These are phyloP conservation scores for Logfia minima DNA, from an alignment of 129 eudicot species.

Conservation along the genomic window DNA sequence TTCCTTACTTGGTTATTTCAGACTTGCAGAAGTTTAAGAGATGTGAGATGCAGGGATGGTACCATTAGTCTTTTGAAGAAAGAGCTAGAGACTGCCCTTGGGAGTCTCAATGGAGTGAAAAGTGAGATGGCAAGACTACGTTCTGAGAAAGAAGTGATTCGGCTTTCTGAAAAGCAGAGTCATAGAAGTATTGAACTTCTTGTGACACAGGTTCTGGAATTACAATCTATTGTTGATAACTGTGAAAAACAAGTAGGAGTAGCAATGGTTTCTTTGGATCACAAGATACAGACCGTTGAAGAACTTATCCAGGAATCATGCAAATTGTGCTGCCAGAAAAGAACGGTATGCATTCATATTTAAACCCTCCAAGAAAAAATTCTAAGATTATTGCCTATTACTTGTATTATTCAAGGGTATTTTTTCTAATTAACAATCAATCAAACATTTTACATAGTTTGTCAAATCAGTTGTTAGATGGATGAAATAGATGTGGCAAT, in stretches of 20 bases:
- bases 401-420: neutral
- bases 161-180: slow-evolving; percentile 46
- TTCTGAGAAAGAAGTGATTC: slow-evolving; percentile 48
- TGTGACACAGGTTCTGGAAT: slow-evolving; percentile 39
- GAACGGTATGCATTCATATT: slow-evolving; percentile 49
- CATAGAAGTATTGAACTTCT: slow-evolving; percentile 43
- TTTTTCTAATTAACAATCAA: slow-evolving; percentile 15
- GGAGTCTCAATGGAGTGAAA: slow-evolving; percentile 73
- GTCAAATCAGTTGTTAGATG: neutral
- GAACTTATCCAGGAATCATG: slow-evolving; percentile 43
- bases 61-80: slow-evolving; percentile 58
- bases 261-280: slow-evolving; percentile 50
- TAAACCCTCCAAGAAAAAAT: neutral
- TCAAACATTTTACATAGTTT: neutral
- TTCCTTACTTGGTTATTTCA: slow-evolving; percentile 43
- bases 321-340: slow-evolving; percentile 52
- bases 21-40: slow-evolving; percentile 50
- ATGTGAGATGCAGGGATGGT: slow-evolving; percentile 41
- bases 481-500: slow-evolving; percentile 11
- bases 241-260: slow-evolving; percentile 50
- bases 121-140: slow-evolving; percentile 52
- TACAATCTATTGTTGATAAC: slow-evolving; percentile 42
- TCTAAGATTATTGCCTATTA: neutral
- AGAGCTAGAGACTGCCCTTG: slow-evolving; percentile 78
- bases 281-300: slow-evolving; percentile 50